Percentiles rank a stretch among this genome's conserved stretches.
Conservation (phyloP, 306 rosid species). For the Quercus mongolica region DNA sequence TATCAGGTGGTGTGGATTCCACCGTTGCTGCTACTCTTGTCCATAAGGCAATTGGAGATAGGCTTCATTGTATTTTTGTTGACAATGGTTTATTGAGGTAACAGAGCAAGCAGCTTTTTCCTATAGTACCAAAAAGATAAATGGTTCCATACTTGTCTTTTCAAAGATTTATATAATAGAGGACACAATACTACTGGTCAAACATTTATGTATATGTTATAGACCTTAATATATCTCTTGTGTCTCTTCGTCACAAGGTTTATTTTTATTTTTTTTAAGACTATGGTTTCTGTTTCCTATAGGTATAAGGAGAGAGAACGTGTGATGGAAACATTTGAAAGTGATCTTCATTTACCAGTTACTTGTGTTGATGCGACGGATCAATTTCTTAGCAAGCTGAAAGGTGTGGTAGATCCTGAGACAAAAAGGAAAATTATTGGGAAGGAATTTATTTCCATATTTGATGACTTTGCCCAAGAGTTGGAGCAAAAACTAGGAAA, state of each 20-base stretch:
- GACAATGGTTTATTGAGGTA: constrained; percentile 95
- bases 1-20: constrained; percentile 98
- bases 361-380: constrained; percentile 73
- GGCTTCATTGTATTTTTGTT: constrained; percentile 94
- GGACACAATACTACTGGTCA: neutral
- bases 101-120: constrained; percentile 10
- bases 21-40: constrained; percentile 95
- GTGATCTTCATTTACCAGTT: constrained; percentile 84
- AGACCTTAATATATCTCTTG: neutral
- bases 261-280: neutral
- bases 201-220: neutral
- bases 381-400: constrained; percentile 68
- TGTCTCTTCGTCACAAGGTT: neutral
- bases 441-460: constrained; percentile 76
- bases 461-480: constrained; percentile 74
- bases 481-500: constrained; percentile 62
- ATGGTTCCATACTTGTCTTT: neutral
- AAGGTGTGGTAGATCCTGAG: constrained; percentile 94
- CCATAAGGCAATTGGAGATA: constrained; percentile 85
- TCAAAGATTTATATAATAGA: neutral
- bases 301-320: constrained; percentile 92
- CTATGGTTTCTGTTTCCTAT: neutral
- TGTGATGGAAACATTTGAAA: constrained; percentile 84
- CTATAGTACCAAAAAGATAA: neutral
- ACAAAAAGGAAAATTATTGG: constrained; percentile 89